phyloP scores from a whole-genome alignment of 441 rosid genomes.

The Pelargonium fulgidum region DNA sequence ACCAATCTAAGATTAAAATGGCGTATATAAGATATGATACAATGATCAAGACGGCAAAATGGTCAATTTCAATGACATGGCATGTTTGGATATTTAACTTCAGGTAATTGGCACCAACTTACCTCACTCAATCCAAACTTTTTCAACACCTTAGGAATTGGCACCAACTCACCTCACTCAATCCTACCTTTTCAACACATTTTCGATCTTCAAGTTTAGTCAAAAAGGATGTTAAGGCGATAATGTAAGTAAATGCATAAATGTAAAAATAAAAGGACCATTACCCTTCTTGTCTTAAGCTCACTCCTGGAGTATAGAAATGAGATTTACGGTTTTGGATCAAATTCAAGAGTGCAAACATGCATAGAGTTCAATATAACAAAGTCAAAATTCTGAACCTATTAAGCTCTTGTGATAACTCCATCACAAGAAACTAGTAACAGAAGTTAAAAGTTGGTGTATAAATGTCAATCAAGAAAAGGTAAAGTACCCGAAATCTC shows the following conservation, averaged over 20 bases:
- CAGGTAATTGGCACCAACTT: background rate
- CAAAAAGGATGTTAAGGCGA: no score
- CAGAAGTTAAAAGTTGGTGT: background rate
- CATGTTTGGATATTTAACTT: background rate
- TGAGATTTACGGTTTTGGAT: no score
- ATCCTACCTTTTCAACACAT: no score
- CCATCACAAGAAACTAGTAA: background rate
- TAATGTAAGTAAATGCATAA: no score
- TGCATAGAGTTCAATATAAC: background rate
- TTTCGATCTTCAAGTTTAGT: no score
- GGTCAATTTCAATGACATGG: background rate
- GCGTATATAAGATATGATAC: background rate
- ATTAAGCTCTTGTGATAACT: background rate
- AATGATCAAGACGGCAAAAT: background rate
- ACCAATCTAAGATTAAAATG: background rate
- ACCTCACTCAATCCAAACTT: no score
- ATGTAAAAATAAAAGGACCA: no score
- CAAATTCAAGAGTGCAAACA: background rate
- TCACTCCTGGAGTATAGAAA: no score
- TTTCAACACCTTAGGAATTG: no score
- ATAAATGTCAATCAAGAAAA: background rate
- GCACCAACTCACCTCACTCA: no score
- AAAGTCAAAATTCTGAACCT: background rate
- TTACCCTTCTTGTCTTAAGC: no score
- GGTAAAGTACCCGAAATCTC: no score